Percentiles rank a stretch among this genome's conserved stretches.
Conservation (phyloP, 2,329 filamentous ascomycete species). For the Huntiella moniliformis region DNA sequence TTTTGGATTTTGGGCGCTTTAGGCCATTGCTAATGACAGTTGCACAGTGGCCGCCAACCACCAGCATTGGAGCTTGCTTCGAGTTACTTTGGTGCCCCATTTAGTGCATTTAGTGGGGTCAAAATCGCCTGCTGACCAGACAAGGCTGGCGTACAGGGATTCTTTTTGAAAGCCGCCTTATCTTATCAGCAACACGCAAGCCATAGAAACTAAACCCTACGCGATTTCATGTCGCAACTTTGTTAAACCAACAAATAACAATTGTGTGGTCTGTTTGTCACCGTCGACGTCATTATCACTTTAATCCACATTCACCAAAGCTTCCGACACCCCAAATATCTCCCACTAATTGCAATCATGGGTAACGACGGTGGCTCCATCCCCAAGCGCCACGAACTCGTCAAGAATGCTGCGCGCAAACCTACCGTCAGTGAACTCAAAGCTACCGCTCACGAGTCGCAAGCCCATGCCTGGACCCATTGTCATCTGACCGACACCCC, state of each 20-base stretch:
- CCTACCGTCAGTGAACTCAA: slow-evolving; percentile 76
- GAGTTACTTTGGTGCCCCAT: too few species aligned
- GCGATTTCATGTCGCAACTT: neutral
- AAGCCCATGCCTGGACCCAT: slow-evolving; percentile 69
- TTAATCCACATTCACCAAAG: neutral
- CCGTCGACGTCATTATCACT: too few species aligned
- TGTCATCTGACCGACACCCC: slow-evolving; percentile 71
- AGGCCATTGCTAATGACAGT: too few species aligned
- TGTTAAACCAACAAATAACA: neutral
- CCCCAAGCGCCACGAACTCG: slow-evolving; percentile 84
- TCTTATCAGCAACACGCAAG: too few species aligned
- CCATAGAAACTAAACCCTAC: too few species aligned
- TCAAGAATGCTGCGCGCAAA: slow-evolving; percentile 74
- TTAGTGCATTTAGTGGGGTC: too few species aligned
- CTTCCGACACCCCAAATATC: neutral
- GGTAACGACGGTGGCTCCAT: slow-evolving; percentile 97
- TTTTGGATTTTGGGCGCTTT: too few species aligned
- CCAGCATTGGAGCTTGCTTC: too few species aligned
- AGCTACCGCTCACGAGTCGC: slow-evolving; percentile 67
- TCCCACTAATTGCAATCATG: slow-evolving; percentile 34
- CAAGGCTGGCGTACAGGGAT: too few species aligned
- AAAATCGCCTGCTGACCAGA: too few species aligned
- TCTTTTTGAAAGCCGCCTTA: too few species aligned
- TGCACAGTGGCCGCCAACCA: too few species aligned
- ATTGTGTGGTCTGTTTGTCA: neutral